Evolutionary conservation across 2,329 filamentous ascomycete genomes (phyloP), one percentile per base, ranked within the genome.

Genomic region (Sarocladiaceae sp.): DNA sequence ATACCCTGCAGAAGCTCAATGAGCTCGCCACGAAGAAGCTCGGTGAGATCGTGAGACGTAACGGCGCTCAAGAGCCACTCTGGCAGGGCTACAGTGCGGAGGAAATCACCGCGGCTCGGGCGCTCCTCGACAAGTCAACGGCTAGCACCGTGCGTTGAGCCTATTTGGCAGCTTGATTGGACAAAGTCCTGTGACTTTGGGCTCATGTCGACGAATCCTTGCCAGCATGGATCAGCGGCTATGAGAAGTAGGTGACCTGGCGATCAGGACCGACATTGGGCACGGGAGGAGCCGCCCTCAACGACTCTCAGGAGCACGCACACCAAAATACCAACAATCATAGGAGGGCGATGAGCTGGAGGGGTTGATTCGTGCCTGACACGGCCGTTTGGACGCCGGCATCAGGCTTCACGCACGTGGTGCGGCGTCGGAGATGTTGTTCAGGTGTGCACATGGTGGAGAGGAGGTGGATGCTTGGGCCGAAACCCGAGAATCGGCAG

Each of bases 31-130:
- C 87, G 1, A 74, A 76, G 53, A 92, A 90, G 68, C 76, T 95
- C 13, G 79, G 80, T 1, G 88, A 93, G 64, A 92, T 94, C 59
- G 82, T 92, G 55, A 78, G 87, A 55, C 79, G 79, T 55, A 76
- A 80, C 63, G 70, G 75, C 31, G 74, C 78, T 48, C 73, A 79
- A 53, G 80, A 90, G 66, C 76, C 75, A 56, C 79, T 80, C 17
- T 91, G 87, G 86, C 76, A 81, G 61, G 89, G 88, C 8, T 93
- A 89, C 66, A 82, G 86, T 53, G 73, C 80, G 61, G 78, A 79
- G 3, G 89, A 95, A 64, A 71, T 95, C 49, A 79, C 80, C 59
- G 88, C 88, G 12, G 87, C 86, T 47, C 78, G 82, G 60, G 82
- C 84, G 58, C 72, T 92, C 54, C 70, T 92, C 33, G 77, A 81